Base-by-base conservation (phyloP, 148 eudicot genomes). In the Rhododendron ovatum region DNA sequence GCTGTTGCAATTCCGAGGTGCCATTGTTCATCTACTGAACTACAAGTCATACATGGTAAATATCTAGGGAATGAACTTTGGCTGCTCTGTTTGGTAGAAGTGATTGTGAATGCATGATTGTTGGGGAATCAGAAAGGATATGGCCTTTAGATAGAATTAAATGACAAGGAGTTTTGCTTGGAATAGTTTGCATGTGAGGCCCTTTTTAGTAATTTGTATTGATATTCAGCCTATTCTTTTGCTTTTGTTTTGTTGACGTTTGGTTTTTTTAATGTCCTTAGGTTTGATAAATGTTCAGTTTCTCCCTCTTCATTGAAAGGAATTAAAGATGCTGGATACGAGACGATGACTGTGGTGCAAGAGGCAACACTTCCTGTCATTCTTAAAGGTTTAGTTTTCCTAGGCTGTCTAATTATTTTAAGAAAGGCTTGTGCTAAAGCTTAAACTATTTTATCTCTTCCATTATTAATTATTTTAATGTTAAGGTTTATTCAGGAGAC, bases 351-450 rank as follows among this genome's bases (percentile, higher is more conserved):
- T 82, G 87, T 94, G 90, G 99, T 98, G 45, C 99, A 98, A 87
- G 99, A 91, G 88, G 99, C 99, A 85, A 98, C 98, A 39, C 93
- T 98, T 81, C 99, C 99, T 80, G 83, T 93, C 85, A 98, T 98
- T 91, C 91, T 98, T 28, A 91, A 93, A 93, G 98, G 98, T 98
- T 26, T 26, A 80, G 76, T 47, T 69, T 71, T 82, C 47, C 14
- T 28, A 65, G 69, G 35, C 26, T 22, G 28, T 10, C 61, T 50
- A 51, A 4, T 43, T 7, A 47, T 61, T 43, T n/a, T 18, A 7
- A 80, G 39, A n/a, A 45, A 43, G 41, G 41, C 33, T 53, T 35
- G 67, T 35, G 33, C 43, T n/a, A 43, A 57, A 30, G 80, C 2
- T 57, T 30, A 20, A 61, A 43, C 33, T 18, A 4, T 43, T 78